These are phyloP conservation scores for Talaromyces proteolyticus DNA, from an alignment of 495 filamentous ascomycete species.

Conservation along the genomic window DNA sequence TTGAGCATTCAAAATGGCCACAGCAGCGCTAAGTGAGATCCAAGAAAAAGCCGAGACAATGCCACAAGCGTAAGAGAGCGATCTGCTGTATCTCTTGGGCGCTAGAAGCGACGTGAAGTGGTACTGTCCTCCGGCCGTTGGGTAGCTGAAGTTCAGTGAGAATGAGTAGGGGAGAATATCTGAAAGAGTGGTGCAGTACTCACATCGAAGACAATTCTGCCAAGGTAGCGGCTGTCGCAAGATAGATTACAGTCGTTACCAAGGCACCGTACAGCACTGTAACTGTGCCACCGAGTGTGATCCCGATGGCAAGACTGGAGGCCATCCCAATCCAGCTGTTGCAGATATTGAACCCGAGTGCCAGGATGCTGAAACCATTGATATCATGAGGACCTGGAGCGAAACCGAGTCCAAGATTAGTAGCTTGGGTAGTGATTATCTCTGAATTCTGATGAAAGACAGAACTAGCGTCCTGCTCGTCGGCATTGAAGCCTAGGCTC, in stretches of 20 bases:
- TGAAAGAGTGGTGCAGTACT: neutral
- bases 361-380: constrained; percentile 22
- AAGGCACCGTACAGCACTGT: constrained; percentile 27
- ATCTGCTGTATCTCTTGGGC: constrained; percentile 13
- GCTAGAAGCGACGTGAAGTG: constrained; percentile 28
- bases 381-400: neutral
- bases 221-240: constrained; percentile 35
- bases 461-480: neutral
- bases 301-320: constrained; percentile 22
- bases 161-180: neutral
- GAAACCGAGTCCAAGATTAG: neutral
- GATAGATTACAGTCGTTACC: constrained; percentile 17
- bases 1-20: constrained; percentile 14
- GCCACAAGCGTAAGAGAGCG: constrained; percentile 22
- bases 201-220: constrained; percentile 42
- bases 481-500: neutral
- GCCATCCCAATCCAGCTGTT: constrained; percentile 27
- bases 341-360: constrained; percentile 26
- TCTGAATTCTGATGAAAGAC: neutral
- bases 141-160: constrained; percentile 19
- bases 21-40: constrained; percentile 19
- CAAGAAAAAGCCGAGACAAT: constrained; percentile 21
- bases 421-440: neutral
- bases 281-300: constrained; percentile 22
- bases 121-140: constrained; percentile 47